Evolutionary conservation across 139 green algal genomes (phyloP), one percentile per base, ranked within the genome.

Genomic region (Chlamydomonas urium): DNA sequence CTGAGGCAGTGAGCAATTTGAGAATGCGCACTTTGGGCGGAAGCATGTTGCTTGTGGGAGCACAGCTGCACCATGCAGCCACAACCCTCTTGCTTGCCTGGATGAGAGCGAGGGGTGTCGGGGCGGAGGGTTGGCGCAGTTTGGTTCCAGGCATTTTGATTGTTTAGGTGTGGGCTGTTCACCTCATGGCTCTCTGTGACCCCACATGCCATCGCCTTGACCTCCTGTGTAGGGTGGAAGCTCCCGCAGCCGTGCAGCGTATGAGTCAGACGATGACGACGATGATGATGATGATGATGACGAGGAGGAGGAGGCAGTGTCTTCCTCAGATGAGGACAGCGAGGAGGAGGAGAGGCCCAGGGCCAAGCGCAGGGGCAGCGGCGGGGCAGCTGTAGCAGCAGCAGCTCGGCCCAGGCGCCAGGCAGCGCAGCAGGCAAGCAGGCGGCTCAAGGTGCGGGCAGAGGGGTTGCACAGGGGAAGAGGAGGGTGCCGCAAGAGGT

Each of bases 251-350:
- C 69, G 36, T 35, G 58, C 32, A 28, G 53, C 21, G 21, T 14
- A 63, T 6, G 53, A 63, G 17, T 63, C 72, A 73, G 72, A 78
- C 19, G 66, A 79, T 10, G 74, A 67, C 36, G 58, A 75, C 45
- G 66, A 71, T 32, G 53, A 57, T 19, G 58, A n/a, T n/a, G 66
- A 75, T 19, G 74, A 79, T 23, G 60, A 76, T 21, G 72, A 75
- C 3, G 45, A 72, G 19, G 78, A 80, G 21, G 73, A 79, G 19
- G 63, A 78, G 1, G 56, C 37, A 0, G 59, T 60, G 19, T 47
- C 58, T 31, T 47, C 32, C 1, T 76, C 71, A 42, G 60, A 66
- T 62, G 63, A 65, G 28, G 62, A 76, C 21, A 57, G 69, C 28
- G 71, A 71, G 61, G 71, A 63, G 32, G 59, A 71, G 24, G 68